Percentiles rank a stretch among this genome's conserved stretches.
phyloP scores from a whole-genome alignment of 1,284 basidiomycete species.

The Moesziomyces sp. region DNA sequence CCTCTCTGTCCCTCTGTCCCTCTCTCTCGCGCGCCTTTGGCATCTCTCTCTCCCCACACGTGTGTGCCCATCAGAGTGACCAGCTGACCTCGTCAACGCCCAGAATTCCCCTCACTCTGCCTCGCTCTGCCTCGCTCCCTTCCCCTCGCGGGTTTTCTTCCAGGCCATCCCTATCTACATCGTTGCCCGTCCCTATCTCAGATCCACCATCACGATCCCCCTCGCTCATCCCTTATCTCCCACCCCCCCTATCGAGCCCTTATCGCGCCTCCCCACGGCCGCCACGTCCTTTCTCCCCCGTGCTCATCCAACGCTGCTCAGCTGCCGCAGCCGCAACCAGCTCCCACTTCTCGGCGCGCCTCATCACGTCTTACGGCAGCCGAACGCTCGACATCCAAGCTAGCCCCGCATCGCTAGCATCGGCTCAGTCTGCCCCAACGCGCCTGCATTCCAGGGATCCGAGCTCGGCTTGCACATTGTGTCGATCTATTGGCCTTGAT shows the following conservation, averaged over 20 bases:
- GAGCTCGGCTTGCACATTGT: too few relatives aligned
- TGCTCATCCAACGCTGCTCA: constrained; percentile 9
- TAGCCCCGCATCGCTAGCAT: background rate
- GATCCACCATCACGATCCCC: constrained; percentile 16
- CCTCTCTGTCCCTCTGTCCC: background rate
- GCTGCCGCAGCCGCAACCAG: constrained; percentile 2
- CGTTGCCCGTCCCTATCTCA: constrained; percentile 17
- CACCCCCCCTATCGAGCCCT: constrained; percentile 7
- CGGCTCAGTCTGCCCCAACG: too few relatives aligned
- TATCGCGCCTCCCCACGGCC: constrained; percentile 21
- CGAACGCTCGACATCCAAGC: background rate
- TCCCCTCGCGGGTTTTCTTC: background rate
- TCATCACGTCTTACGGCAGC: background rate
- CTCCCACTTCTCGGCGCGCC: background rate
- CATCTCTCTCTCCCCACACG: constrained; percentile 9
- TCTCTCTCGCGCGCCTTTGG: background rate
- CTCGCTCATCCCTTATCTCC: constrained; percentile 36
- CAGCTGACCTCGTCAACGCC: constrained; percentile 14
- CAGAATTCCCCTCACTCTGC: too few relatives aligned
- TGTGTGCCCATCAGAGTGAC: constrained; percentile 2
- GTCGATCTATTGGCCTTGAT: too few relatives aligned
- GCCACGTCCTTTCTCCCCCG: constrained; percentile 15
- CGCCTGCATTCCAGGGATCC: too few relatives aligned
- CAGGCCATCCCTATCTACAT: constrained; percentile 6
- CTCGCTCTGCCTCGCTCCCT: background rate